Evolutionary conservation across 257 asterid genomes (phyloP), one percentile per base, ranked within the genome.

Genomic region (Penstemon davidsonii): DNA sequence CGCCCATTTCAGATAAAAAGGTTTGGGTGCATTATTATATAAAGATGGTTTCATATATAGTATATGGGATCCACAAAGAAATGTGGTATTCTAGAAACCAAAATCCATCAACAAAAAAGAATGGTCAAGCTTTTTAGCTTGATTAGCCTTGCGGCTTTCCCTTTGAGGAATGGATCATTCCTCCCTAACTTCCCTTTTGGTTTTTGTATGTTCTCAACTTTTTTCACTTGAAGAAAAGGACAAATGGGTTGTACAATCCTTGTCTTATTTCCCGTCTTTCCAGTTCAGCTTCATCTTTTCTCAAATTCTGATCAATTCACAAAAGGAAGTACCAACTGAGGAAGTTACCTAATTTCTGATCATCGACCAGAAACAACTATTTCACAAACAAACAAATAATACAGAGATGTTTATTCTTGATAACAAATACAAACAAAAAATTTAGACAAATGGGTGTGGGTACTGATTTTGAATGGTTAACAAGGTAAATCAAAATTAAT

Each of bases 41-140:
- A 25, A 25, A 25, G 33, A 25, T 25, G 74, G 52, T 18, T 42
- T 47, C 15, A 65, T 25, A 25, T 25, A 25, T 25, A 25, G 2
- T 47, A 51, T 53, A 42, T 57, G 61, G 66, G 76, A 72, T 72
- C 72, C 73, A 67, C 67, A 47, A 11, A 18, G 37, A 45, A 64
- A 40, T 69, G 75, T 69, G 67, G 73, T 76, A 76, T 70, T 76
- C 73, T 54, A 76, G 76, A 69, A 49, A 60, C 18, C 41, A 25
- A 25, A 58, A 70, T 59, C 62, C 57, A 55, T 50, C 39, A 46
- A 62, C 47, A 18, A 68, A 62, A 15, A 68, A 62, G 72, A 52
- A 64, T 44, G 55, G 67, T 13, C 55, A 44, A 55, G 66, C 57
- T 45, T 49, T 66, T 52, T 33, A 40, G 53, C 36, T 37, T 42